Evolutionary conservation across 768 basidiomycete genomes (phyloP).

Genomic region (Sarcomyxa edulis): DNA sequence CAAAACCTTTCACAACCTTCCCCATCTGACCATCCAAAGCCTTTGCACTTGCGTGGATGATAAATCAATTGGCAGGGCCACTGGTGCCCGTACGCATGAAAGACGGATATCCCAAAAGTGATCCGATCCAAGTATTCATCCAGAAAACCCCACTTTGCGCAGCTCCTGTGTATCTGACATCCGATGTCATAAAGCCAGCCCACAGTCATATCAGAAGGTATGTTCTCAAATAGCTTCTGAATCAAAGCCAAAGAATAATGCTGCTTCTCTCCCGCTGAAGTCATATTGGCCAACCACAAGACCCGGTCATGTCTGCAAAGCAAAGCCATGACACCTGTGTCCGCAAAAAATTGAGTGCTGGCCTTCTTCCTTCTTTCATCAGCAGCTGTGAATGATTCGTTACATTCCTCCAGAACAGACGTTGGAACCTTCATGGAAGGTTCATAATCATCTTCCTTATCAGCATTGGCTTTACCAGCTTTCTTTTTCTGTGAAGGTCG

Average conservation of each 20-base stretch:
- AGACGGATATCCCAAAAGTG: slow-evolving; percentile 21
- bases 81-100: slow-evolving; percentile 31
- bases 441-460: slow-evolving; percentile 4
- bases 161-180: slow-evolving; percentile 21
- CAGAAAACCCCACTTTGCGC: slow-evolving; percentile 15
- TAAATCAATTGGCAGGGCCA: slow-evolving; percentile 28
- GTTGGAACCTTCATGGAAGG: slow-evolving; percentile 8
- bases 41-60: slow-evolving; percentile 20
- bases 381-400: slow-evolving; percentile 14
- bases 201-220: slow-evolving; percentile 16
- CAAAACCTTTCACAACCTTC: slow-evolving; percentile 24
- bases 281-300: slow-evolving; percentile 27
- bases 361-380: slow-evolving; percentile 17
- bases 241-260: slow-evolving; percentile 25
- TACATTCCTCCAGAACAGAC: slow-evolving; percentile 12
- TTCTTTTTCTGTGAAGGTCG: neutral
- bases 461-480: neutral
- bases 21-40: slow-evolving; percentile 21
- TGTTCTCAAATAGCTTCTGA: slow-evolving; percentile 19
- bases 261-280: slow-evolving; percentile 25
- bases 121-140: slow-evolving; percentile 16
- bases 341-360: slow-evolving; percentile 13
- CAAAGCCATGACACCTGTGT: slow-evolving; percentile 27
- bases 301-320: slow-evolving; percentile 27
- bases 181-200: slow-evolving; percentile 25